phyloP scores from a whole-genome alignment of 1,284 basidiomycete genomes.

The Heterobasidion annosum region DNA sequence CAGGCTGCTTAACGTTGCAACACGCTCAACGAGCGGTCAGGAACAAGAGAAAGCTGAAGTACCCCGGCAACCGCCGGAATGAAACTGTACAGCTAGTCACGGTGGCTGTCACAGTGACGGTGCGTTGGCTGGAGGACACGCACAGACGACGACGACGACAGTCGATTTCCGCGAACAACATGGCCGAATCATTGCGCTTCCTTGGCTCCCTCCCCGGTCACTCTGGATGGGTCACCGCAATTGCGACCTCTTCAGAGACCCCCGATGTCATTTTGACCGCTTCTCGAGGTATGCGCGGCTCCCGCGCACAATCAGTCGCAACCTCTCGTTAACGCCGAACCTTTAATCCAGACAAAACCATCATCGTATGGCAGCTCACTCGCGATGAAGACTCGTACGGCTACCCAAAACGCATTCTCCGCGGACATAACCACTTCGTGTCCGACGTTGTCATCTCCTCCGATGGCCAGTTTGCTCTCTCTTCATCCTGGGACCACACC shows the following conservation, averaged over 20 bases:
- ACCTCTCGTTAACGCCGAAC: constrained; percentile 8
- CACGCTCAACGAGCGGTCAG: too few species aligned
- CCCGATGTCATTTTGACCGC: constrained; percentile 96
- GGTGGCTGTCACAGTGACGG: constrained; percentile 46
- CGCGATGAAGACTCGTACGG: constrained; percentile 92
- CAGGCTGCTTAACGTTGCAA: background rate
- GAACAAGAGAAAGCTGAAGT: background rate
- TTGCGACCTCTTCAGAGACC: constrained; percentile 95
- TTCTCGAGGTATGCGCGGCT: constrained; percentile 66
- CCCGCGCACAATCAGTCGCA: constrained; percentile 22
- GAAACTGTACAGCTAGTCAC: constrained; percentile 39
- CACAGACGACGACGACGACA: constrained; percentile 24
- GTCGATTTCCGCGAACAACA: constrained; percentile 27
- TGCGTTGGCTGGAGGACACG: constrained; percentile 10
- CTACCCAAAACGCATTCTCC: constrained; percentile 94
- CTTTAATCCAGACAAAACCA: constrained; percentile 83
- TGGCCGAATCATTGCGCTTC: constrained; percentile 87
- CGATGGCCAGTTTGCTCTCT: constrained; percentile 98
- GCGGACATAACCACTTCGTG: constrained; percentile 99
- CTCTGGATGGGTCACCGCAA: constrained; percentile 95
- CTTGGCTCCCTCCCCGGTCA: constrained; percentile 92
- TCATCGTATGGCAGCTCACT: constrained; percentile 99
- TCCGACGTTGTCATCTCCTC: constrained; percentile 99
- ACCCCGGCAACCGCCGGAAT: constrained; percentile 22
- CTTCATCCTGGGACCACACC: constrained; percentile 99